These are phyloP conservation scores for Benincasa hispida DNA, from an alignment of 306 rosid species.

Conservation along the genomic window DNA sequence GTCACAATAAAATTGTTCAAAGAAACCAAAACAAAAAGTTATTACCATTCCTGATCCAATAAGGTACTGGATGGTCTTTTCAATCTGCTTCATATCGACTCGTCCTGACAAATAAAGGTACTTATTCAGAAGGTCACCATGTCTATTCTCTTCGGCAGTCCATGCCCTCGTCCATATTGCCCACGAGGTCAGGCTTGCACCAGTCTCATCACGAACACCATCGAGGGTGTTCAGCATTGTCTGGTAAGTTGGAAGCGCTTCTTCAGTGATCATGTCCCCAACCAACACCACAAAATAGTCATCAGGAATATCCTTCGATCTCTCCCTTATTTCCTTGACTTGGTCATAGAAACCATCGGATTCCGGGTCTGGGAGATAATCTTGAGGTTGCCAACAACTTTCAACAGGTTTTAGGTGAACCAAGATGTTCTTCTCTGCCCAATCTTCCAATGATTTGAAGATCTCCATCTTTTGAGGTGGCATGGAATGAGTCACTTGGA, in stretches of 20 bases:
- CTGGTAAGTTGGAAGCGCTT: constrained; percentile 52
- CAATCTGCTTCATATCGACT: constrained; percentile 44
- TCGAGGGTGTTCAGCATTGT: constrained; percentile 48
- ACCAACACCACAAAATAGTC: constrained; percentile 43
- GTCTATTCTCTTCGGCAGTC: constrained; percentile 57
- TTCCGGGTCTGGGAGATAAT: constrained; percentile 39
- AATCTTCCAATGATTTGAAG: constrained; percentile 32
- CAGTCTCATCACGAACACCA: constrained; percentile 48
- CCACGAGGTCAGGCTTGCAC: constrained; percentile 42
- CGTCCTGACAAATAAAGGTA: constrained; percentile 47
- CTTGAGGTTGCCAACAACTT: constrained; percentile 54
- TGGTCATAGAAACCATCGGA: constrained; percentile 44
- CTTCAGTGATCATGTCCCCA: constrained; percentile 50
- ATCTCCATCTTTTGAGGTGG: constrained; percentile 43
- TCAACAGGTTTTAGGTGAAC: constrained; percentile 42
- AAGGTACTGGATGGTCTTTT: constrained; percentile 41
- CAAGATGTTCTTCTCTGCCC: constrained; percentile 42
- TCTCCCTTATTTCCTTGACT: constrained; percentile 42
- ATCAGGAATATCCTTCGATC: constrained; percentile 40
- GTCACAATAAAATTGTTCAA: not conserved
- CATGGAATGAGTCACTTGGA: constrained; percentile 45
- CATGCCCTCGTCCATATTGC: constrained; percentile 44
- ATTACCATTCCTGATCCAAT: constrained; percentile 50
- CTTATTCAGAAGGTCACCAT: constrained; percentile 43
- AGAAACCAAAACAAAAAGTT: not conserved